These are phyloP conservation scores for Mallotus japonicus DNA, from an alignment of 441 rosid genomes.

Conservation along the genomic window DNA sequence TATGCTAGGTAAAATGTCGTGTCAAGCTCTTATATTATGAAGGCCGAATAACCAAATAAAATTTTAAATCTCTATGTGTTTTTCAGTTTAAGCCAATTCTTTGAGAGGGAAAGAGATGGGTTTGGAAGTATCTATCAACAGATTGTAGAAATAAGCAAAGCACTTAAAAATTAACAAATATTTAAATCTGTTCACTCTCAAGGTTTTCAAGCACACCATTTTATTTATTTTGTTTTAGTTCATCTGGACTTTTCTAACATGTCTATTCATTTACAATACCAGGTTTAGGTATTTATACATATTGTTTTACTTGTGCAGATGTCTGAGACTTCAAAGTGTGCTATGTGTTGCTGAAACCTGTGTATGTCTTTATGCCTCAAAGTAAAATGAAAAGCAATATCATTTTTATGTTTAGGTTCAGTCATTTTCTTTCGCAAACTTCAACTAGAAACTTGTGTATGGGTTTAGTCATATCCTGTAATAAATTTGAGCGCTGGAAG, in stretches of 20 bases:
- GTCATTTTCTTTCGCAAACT: too few relatives aligned
- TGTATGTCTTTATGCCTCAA: conserved; percentile 44
- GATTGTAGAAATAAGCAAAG: too few relatives aligned
- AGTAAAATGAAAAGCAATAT: conserved; percentile 2
- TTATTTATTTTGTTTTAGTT: background rate
- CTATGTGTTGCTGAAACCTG: conserved; percentile 65
- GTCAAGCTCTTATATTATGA: conserved; percentile 6
- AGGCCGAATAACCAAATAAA: background rate
- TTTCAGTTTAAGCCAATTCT: background rate
- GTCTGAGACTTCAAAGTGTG: conserved; percentile 76
- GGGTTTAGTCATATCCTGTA: too few relatives aligned
- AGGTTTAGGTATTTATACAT: background rate
- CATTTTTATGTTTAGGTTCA: too few relatives aligned
- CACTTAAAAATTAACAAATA: too few relatives aligned
- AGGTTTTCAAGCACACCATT: background rate
- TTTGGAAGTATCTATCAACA: too few relatives aligned
- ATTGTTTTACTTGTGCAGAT: conserved; percentile 46
- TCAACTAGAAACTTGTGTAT: too few relatives aligned
- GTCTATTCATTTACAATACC: background rate
- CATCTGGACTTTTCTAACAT: background rate
- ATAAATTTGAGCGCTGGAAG: background rate
- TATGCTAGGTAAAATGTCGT: conserved; percentile 51
- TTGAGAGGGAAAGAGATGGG: too few relatives aligned
- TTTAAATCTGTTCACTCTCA: too few relatives aligned
- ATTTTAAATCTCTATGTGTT: too few relatives aligned